Base-by-base conservation (phyloP, 129 eudicot genomes). In the Saussurea involucrata region DNA sequence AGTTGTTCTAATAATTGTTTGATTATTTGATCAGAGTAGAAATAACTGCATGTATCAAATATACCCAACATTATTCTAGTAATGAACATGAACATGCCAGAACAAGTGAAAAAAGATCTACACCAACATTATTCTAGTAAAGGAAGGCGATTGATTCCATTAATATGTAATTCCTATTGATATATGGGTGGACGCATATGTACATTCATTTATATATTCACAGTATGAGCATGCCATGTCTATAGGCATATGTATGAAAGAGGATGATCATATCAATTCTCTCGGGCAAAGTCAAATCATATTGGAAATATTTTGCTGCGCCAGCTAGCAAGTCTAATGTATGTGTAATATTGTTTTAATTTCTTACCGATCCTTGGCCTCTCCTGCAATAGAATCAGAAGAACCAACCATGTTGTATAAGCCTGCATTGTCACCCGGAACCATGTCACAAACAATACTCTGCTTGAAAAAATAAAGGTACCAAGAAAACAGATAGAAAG, bases 341-440 rank as follows among this genome's bases (percentile, higher is more conserved):
- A 49, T 17, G 21, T 4, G 21, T 49, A 49, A 63, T 8, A 27
- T 8, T 63, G 58, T 49, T 49, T 49, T 49, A 49, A 49, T 58
- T 70, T 18, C 82, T 75, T 82, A 86, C 94, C 94, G 44, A 42
- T 86, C 86, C 79, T 73, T 79, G 34, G 83, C 68, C 44, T 84
- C 90, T 66, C 80, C 93, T 64, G 57, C 24, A 71, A 70, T 46
- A 11, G 86, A 76, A 69, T 80, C 80, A 17, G 71, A 40, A 61
- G 25, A 72, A 49, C 82, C 88, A 36, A 76, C 65, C 53, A 72
- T 90, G 17, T 76, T 72, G 37, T 80, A 80, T 28, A 85, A 78
- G 66, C 81, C 84, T 61, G 66, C 21, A 63, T 18, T 77, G 27
- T 70, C 86, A 74, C 80, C 92, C 85, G 92, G 34, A 77, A 72